These are phyloP conservation scores for Podospora pseudopauciseta DNA, from an alignment of 495 filamentous ascomycete species.

Conservation along the genomic window DNA sequence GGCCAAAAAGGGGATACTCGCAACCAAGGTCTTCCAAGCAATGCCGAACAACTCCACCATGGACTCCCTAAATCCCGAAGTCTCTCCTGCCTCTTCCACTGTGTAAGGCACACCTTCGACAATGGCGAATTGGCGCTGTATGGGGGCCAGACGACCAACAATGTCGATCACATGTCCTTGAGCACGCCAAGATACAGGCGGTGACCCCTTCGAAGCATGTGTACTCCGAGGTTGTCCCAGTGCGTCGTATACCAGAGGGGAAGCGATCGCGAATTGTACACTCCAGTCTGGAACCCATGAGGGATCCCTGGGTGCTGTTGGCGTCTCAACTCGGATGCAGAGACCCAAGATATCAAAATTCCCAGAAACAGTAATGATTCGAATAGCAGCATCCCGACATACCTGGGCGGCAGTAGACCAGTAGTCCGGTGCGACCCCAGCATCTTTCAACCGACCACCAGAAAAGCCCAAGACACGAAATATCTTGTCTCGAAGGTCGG, in stretches of 20 bases:
- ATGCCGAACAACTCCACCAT: background rate
- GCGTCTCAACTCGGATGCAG: constrained; percentile 2
- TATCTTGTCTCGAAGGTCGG: constrained; percentile 30
- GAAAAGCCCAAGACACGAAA: constrained; percentile 34
- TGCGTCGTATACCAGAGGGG: constrained; percentile 9
- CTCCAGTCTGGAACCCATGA: constrained; percentile 18
- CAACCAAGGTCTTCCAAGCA: constrained; percentile 1
- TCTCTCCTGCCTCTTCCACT: background rate
- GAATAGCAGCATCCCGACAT: constrained; percentile 7
- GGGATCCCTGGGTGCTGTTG: background rate
- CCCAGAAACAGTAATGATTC: constrained; percentile 5
- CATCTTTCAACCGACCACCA: background rate
- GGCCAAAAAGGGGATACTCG: background rate
- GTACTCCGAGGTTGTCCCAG: constrained; percentile 5
- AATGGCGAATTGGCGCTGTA: constrained; percentile 5
- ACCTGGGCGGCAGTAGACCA: constrained; percentile 3
- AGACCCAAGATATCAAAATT: constrained; percentile 14
- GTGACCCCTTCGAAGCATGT: constrained; percentile 9
- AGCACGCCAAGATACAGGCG: constrained; percentile 1
- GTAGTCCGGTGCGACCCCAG: constrained; percentile 13
- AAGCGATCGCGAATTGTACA: background rate
- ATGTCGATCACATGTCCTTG: constrained; percentile 16
- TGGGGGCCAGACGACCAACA: background rate
- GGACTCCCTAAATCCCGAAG: background rate
- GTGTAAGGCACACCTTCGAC: background rate